Base-by-base conservation (phyloP, 805 yeast species). In the Ogataea pilisensis region DNA sequence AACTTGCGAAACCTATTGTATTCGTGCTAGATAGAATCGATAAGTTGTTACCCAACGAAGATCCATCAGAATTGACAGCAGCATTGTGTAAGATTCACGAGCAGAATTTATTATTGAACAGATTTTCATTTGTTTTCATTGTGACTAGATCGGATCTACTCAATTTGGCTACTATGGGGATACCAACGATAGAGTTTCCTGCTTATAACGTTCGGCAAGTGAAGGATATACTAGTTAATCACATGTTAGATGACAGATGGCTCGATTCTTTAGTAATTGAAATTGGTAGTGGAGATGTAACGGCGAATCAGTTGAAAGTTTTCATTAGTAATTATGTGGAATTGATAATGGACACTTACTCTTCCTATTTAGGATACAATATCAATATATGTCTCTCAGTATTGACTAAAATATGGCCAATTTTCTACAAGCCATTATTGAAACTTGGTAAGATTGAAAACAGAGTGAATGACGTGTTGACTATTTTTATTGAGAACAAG, bases 21-120 rank as follows among this genome's bases (percentile, higher is more conserved):
- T 51, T 76, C 32, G 72, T 76, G 2, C 55, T 76, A 11, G 80
- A 76, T 48, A 54, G 68, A 4, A 57, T 75, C 14, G 81, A 75
- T 50, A 36, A 44, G 17, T 38, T 62, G 16, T 68, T 66, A 31
- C 66, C 72, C 24, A 34, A 30, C 13, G 58, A 57, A 22, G 45
- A 49, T 25, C 62, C 68, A 0, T 59, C 63, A n/a, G 72, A 65
- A 14, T 44, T 75, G 16, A 61, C 69, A 34, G 49, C 61, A 17
- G 65, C 72, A 1, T 65, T 76, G 41, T 48, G 68, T 1, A 56
- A 64, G 44, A 46, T 75, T n/a, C 68, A 69, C 39, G 80, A 76
- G 38, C 66, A 67, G 41, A 52, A 68, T 9, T 45, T 46, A 8
- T 46, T 63, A 8, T 42, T 51, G 18, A 34, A 38, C 19, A 66